Evolutionary conservation across 2,329 filamentous ascomycete species (phyloP), one percentile per base, ranked within the genome.

Genomic region (Alternaria tenuissima): DNA sequence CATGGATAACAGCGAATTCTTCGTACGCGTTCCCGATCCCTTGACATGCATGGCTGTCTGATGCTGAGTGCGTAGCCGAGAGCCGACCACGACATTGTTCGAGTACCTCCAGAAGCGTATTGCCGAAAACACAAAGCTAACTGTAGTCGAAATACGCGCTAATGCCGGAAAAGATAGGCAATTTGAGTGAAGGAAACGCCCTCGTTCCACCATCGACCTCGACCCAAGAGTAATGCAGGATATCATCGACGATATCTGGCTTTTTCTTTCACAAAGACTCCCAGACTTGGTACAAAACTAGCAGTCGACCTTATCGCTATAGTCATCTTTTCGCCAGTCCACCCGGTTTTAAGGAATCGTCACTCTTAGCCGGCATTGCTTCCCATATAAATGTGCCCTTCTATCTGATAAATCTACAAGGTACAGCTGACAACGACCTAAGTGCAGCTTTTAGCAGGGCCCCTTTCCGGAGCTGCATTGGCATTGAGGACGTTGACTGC

Each of bases 311-410:
- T 7, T 36, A 36, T 16, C 32, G 32, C 14, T 12, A 36, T 36
- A 14, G 14, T 36, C 14, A 16, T 7, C 32, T 36, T 14, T 14
- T 36, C 14, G 12, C 32, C 6, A 12, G 2, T 12, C 14, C 14
- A 36, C 32, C 32, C 14, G 14, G 5, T 36, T 16, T 2, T 3
- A 72, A 77, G 3, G 80, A 80, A 61, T 89, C 87, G 6, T 61
- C 55, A 6, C 41, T 66, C 11, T 48, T 55, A 8, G 24, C 42
- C 14, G 79, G 80, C 0, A 65, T 82, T 7, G 79, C 80, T 78
- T 82, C 60, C 71, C 78, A 46, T 64, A 38, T 52, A 16, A 34
- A 59, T 12, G 20, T 52, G 12, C 42, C 41, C 16, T 41, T 82
- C 16, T 74, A 79, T 41, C 73, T 81, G n/a, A 52, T 70, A 47